Evolutionary conservation across 768 basidiomycete genomes (phyloP), one percentile per base, ranked within the genome.

Genomic region (Naganishia friedmannii): DNA sequence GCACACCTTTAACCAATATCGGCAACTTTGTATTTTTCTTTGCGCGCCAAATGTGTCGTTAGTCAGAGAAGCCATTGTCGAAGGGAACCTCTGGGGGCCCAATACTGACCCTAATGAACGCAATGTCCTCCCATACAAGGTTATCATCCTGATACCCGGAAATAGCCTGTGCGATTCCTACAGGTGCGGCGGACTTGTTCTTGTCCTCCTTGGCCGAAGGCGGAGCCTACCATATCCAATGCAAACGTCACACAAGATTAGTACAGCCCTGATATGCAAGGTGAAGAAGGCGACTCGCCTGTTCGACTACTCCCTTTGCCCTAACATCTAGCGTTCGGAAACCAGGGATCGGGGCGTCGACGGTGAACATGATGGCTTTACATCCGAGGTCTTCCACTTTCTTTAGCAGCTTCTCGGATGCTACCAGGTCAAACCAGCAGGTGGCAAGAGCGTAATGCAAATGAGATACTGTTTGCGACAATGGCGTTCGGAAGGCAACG

Each of bases 281-380:
- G 39, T 37, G 34, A 39, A 6, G n/a, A n/a, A 17, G 19, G 21
- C 8, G 9, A 28, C 60, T 63, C 12, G 42, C 60, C 60, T 63
- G 60, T 15, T 63, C 60, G 1, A 60, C 73, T 19, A 68, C 72
- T 3, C 67, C 68, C 66, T 80, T 80, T 13, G 77, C 74, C 45
- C 79, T 63, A 0, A 75, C 72, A 58, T 80, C 79, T 46, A 74
- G 63, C 2, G 78, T 79, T 55, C 92, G 85, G 74, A 92, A 93
- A 10, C 90, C 89, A 1, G 88, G 84, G 48, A 89, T 87, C n/a
- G 91, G 84, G 0, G 91, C 90, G 80, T 97, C 93, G 2, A 95
- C 93, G 1, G 93, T 96, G 67, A 97, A 83, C 79, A 92, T 92
- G 70, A 97, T 90, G 0, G 90, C 92, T 57, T 89, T 91, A 81